Evolutionary conservation across 2,329 filamentous ascomycete genomes (phyloP).

Genomic region (Diaporthe citri): DNA sequence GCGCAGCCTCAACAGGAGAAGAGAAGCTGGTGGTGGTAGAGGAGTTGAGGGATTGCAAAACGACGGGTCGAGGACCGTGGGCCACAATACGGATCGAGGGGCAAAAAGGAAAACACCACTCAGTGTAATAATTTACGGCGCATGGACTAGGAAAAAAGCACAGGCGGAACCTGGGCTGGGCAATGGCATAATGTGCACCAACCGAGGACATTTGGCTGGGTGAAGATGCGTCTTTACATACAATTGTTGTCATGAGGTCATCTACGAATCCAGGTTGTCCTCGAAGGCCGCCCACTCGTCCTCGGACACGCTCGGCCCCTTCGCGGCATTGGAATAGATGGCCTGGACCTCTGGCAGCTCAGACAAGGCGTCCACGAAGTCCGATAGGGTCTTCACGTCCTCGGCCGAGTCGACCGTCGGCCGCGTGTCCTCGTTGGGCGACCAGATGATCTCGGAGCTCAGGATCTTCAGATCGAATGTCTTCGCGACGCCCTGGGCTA

Average conservation of each 20-base stretch:
- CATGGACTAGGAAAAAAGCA: constrained; percentile 11
- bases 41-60: background rate
- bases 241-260: constrained; percentile 32
- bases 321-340: constrained; percentile 79
- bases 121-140: constrained; percentile 23
- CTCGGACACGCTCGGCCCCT: constrained; percentile 61
- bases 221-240: constrained; percentile 5
- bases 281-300: constrained; percentile 67
- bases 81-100: background rate
- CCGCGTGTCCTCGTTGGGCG: constrained; percentile 83
- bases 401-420: constrained; percentile 71
- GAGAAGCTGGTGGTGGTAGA: constrained; percentile 35
- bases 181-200: background rate
- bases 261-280: constrained; percentile 62
- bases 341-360: constrained; percentile 82
- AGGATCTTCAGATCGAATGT: constrained; percentile 76
- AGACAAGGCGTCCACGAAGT: constrained; percentile 70
- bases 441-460: constrained; percentile 86
- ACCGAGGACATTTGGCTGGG: background rate
- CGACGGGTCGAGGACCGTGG: constrained; percentile 10
- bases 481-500: constrained; percentile 73
- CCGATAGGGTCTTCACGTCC: constrained; percentile 67
- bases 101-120: constrained; percentile 1
- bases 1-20: constrained; percentile 43
- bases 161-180: background rate